phyloP scores from a whole-genome alignment of 352 stramenopile species.

The Phytophthora sojae region DNA sequence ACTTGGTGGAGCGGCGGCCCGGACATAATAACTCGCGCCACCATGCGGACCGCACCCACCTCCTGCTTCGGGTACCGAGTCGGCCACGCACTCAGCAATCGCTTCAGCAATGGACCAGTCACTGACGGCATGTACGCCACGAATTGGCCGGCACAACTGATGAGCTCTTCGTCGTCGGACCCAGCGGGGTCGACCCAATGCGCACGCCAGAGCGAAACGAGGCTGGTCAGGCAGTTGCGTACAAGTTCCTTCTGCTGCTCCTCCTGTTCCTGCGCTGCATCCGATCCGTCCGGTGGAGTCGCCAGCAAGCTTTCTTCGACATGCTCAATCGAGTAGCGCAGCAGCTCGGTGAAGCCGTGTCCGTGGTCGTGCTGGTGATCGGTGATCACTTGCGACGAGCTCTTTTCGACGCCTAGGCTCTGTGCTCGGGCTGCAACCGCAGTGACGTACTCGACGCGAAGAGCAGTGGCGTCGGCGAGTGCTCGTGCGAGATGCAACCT shows the following conservation, averaged over 20 bases:
- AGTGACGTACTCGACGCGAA: slow-evolving; percentile 77
- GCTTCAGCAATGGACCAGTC: slow-evolving; percentile 56
- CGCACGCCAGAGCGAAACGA: slow-evolving; percentile 72
- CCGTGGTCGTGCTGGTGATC: slow-evolving; percentile 79
- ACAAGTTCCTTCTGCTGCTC: slow-evolving; percentile 58
- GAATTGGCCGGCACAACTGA: slow-evolving; percentile 84
- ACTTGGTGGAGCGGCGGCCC: slow-evolving; percentile 67
- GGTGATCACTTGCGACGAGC: slow-evolving; percentile 42
- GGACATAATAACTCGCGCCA: slow-evolving; percentile 88
- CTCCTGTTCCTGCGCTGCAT: slow-evolving; percentile 33
- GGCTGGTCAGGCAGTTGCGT: slow-evolving; percentile 74
- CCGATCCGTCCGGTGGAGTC: slow-evolving; percentile 25
- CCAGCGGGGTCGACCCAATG: slow-evolving; percentile 81
- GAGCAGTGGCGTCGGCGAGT: slow-evolving; percentile 70
- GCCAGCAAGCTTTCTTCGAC: slow-evolving; percentile 52
- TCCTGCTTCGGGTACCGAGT: slow-evolving; percentile 72
- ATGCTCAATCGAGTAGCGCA: slow-evolving; percentile 87
- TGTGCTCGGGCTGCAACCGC: slow-evolving; percentile 55
- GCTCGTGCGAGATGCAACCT: slow-evolving; percentile 73
- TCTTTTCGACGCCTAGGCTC: slow-evolving; percentile 68
- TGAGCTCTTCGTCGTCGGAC: slow-evolving; percentile 86
- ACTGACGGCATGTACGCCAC: slow-evolving; percentile 83
- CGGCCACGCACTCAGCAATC: slow-evolving; percentile 72
- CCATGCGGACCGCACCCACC: slow-evolving; percentile 80
- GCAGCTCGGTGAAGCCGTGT: slow-evolving; percentile 82